Conservation (phyloP, 2,329 filamentous ascomycete species). For the Aspergillus ibericus region DNA sequence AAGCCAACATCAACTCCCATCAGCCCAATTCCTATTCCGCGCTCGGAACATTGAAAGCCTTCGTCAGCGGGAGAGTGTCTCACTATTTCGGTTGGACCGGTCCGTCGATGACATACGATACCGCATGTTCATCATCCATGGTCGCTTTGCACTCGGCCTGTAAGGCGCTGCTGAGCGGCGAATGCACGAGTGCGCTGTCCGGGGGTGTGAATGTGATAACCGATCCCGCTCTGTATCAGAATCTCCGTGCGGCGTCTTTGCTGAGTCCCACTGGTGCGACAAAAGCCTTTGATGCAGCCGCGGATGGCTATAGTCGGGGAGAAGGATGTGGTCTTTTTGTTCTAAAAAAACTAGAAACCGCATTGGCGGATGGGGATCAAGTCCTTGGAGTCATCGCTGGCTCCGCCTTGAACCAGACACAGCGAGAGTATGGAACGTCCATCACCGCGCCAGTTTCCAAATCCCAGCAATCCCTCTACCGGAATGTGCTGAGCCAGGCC, state of each 20-base stretch:
- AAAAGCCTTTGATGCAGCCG: slow-evolving; percentile 12
- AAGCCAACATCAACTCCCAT: not conserved
- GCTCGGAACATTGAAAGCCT: not conserved
- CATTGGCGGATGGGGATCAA: slow-evolving; percentile 19
- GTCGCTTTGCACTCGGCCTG: slow-evolving; percentile 1
- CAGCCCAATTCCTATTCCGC: not conserved
- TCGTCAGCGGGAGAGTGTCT: not conserved
- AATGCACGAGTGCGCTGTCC: slow-evolving; percentile 4
- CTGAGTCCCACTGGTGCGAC: slow-evolving; percentile 1
- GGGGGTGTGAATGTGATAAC: slow-evolving; percentile 7
- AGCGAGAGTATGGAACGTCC: slow-evolving; percentile 12
- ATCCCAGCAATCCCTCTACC: slow-evolving; percentile 17
- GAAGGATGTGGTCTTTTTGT: slow-evolving; percentile 25
- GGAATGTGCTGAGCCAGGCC: slow-evolving; percentile 8
- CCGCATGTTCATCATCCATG: slow-evolving; percentile 1
- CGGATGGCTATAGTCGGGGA: slow-evolving; percentile 29
- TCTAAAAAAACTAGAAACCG: slow-evolving; percentile 21
- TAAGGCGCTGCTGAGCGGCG: not conserved
- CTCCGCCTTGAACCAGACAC: slow-evolving; percentile 22
- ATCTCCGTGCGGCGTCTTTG: slow-evolving; percentile 6
- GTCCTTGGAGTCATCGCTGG: slow-evolving; percentile 23
- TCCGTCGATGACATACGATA: not conserved
- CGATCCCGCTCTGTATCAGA: not conserved
- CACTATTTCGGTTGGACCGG: not conserved
- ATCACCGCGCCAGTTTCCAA: slow-evolving; percentile 21